Evolutionary conservation across 75 land plant genomes (phyloP).

Genomic region (Pseudotsuga menziesii): DNA sequence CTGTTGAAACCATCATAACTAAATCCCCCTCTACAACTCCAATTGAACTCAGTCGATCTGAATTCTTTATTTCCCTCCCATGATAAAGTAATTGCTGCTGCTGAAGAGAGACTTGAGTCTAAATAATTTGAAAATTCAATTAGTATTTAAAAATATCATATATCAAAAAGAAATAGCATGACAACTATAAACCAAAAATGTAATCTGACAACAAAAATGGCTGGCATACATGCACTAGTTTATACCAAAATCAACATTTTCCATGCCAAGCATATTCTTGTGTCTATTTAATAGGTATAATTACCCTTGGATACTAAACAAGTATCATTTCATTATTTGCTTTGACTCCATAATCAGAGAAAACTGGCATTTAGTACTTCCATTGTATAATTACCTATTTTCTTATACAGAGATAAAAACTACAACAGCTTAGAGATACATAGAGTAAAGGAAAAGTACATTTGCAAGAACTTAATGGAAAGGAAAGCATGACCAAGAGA

Average conservation of each 20-base stretch:
- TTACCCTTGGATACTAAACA: no score
- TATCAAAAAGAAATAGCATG: not conserved
- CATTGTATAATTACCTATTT: no score
- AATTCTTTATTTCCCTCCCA: slow-evolving; percentile 74
- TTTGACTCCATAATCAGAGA: no score
- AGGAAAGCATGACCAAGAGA: no score
- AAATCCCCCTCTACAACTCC: slow-evolving; percentile 83
- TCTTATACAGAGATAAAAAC: no score
- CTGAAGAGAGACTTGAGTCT: slow-evolving; percentile 69
- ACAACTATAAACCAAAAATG: not conserved
- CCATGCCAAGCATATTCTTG: not conserved
- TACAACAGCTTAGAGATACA: no score
- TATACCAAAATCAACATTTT: not conserved
- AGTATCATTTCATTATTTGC: no score
- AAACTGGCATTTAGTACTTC: no score
- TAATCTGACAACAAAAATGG: not conserved
- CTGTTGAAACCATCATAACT: slow-evolving; percentile 54
- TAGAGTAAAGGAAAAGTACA: no score
- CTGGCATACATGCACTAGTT: not conserved
- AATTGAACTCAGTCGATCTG: slow-evolving; percentile 50
- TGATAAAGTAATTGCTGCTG: slow-evolving; percentile 77
- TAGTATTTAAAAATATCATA: not conserved
- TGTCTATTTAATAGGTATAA: no score
- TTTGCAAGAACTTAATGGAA: no score
- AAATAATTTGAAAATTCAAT: slow-evolving; percentile 1